Evolutionary conservation across 768 basidiomycete genomes (phyloP).

Genomic region (Kockovaella imperatae): DNA sequence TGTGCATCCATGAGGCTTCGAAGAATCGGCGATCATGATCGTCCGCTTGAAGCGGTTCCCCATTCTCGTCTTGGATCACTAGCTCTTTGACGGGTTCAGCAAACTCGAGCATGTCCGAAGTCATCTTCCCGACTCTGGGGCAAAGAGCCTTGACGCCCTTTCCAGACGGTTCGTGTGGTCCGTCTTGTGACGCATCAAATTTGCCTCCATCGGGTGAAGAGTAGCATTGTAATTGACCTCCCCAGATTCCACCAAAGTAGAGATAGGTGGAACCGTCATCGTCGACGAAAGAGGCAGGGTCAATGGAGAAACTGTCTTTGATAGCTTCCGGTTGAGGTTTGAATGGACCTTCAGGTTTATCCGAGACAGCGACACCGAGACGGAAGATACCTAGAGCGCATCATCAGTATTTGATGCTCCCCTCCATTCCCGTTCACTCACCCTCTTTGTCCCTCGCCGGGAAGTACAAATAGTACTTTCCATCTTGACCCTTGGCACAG

Average conservation of each 20-base stretch:
- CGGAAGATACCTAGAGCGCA: constrained; percentile 20
- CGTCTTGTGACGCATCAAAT: constrained; percentile 15
- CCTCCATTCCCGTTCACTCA: constrained; percentile 5
- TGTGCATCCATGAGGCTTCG: constrained; percentile 27
- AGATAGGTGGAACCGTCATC: constrained; percentile 16
- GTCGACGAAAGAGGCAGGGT: constrained; percentile 23
- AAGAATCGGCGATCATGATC: constrained; percentile 29
- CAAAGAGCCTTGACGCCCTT: constrained; percentile 13
- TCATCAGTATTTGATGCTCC: background rate
- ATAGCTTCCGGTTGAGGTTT: constrained; percentile 16
- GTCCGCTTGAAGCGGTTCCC: constrained; percentile 15
- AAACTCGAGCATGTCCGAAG: constrained; percentile 12
- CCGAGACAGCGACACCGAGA: constrained; percentile 16
- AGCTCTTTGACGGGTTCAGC: constrained; percentile 13
- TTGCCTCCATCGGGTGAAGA: constrained; percentile 8
- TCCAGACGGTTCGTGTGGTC: constrained; percentile 24
- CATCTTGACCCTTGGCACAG: constrained; percentile 13
- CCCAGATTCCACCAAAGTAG: constrained; percentile 32
- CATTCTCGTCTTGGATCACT: constrained; percentile 15
- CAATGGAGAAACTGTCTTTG: constrained; percentile 18
- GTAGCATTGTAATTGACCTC: constrained; percentile 26
- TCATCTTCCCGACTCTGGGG: constrained; percentile 18
- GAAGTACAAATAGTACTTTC: constrained; percentile 23
- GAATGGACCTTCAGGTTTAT: constrained; percentile 23
- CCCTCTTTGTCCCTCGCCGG: constrained; percentile 25